Evolutionary conservation across 1,139 yeast genomes (phyloP).

Genomic region (Meyerozyma elateridarum): DNA sequence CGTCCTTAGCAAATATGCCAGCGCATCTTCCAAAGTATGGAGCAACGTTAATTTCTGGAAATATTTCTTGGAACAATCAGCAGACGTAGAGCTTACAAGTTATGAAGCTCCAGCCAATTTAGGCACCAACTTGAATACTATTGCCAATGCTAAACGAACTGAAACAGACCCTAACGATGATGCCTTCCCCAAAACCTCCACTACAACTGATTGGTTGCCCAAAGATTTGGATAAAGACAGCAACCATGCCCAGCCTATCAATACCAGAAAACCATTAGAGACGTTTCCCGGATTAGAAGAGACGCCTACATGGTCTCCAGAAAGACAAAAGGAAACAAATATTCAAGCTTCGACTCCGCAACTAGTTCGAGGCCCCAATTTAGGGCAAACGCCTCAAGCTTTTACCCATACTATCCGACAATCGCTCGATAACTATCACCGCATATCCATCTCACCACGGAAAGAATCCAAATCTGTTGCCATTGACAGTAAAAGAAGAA

Average conservation of each 20-base stretch:
- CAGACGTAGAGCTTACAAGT: conserved; percentile 59
- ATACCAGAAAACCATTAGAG: conserved; percentile 6
- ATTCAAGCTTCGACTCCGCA: conserved; percentile 2
- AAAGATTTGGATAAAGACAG: conserved; percentile 12
- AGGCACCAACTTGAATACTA: conserved; percentile 15
- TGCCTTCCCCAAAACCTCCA: conserved; percentile 3
- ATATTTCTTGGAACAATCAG: conserved; percentile 68
- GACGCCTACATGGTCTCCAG: conserved; percentile 9
- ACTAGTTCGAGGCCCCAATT: neutral
- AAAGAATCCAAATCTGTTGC: conserved; percentile 19
- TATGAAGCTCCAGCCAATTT: conserved; percentile 46
- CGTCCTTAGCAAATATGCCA: conserved; percentile 52
- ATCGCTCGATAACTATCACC: conserved; percentile 32
- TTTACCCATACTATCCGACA: conserved; percentile 17
- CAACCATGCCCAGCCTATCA: conserved; percentile 18
- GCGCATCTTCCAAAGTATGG: conserved; percentile 54
- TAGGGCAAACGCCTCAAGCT: conserved; percentile 5
- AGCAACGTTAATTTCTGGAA: conserved; percentile 67
- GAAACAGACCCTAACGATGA: conserved; percentile 13
- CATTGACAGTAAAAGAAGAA: conserved; percentile 24
- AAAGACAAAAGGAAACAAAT: conserved; percentile 19
- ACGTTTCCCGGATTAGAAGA: conserved; percentile 10
- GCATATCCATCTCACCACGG: conserved; percentile 33
- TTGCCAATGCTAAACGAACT: conserved; percentile 15
- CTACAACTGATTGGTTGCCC: conserved; percentile 3